phyloP scores from a whole-genome alignment of 2,329 filamentous ascomycete species.

The Fusarium sp. region DNA sequence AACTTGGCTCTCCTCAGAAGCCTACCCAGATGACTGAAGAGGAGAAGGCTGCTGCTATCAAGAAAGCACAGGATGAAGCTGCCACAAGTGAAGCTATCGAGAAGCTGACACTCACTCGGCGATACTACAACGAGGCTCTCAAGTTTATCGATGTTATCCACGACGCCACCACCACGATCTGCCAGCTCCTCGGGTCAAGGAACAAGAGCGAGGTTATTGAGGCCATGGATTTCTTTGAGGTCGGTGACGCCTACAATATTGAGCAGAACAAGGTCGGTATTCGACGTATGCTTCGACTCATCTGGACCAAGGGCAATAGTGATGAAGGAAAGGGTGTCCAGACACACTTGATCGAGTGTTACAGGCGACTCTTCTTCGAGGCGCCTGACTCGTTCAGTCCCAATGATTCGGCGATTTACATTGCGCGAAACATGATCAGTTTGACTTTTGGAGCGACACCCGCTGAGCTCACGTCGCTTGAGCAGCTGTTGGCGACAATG shows the following conservation, averaged over 20 bases:
- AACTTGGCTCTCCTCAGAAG: constrained; percentile 76
- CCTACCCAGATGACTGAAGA: constrained; percentile 78
- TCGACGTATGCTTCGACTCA: constrained; percentile 92
- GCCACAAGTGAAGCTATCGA: constrained; percentile 89
- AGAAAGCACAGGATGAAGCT: constrained; percentile 85
- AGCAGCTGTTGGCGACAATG: constrained; percentile 96
- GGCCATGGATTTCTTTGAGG: constrained; percentile 97
- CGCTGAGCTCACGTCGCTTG: constrained; percentile 92
- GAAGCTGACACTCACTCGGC: constrained; percentile 85
- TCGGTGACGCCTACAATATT: constrained; percentile 95
- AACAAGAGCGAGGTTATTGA: constrained; percentile 99
- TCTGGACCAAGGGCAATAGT: constrained; percentile 99
- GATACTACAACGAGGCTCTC: constrained; percentile 93
- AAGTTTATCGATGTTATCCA: constrained; percentile 94
- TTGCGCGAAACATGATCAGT: constrained; percentile 99
- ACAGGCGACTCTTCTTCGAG: constrained; percentile 95
- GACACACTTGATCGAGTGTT: constrained; percentile 95
- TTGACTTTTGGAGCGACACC: constrained; percentile 95
- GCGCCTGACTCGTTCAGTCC: constrained; percentile 87
- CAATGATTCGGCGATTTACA: constrained; percentile 93
- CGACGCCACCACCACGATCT: constrained; percentile 80
- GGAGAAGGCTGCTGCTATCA: constrained; percentile 75
- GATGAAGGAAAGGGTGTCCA: constrained; percentile 99
- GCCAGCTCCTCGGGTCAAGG: constrained; percentile 88
- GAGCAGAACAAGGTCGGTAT: constrained; percentile 94